Evolutionary conservation across 1,284 basidiomycete genomes (phyloP).

Genomic region (Wallemia mellicola): DNA sequence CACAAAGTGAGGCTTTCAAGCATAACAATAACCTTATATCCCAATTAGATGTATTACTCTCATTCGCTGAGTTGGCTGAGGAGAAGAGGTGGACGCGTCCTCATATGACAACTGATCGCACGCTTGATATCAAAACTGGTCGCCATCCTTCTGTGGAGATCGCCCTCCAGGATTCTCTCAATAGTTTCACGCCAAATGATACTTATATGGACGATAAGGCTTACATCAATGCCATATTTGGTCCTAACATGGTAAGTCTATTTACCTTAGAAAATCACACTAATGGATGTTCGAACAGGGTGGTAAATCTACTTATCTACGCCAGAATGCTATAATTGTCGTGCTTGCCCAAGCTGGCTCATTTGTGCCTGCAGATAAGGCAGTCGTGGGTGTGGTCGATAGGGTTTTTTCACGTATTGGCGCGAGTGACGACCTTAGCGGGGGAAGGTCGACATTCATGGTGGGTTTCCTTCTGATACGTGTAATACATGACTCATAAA

Average conservation of each 20-base stretch:
- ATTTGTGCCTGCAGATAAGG: conserved; percentile 63
- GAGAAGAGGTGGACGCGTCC: conserved; percentile 55
- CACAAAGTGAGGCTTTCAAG: conserved; percentile 26
- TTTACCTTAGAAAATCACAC: background rate
- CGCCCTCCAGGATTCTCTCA: conserved; percentile 41
- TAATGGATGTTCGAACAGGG: conserved; percentile 2
- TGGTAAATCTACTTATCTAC: conserved; percentile 63
- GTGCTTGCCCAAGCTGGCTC: conserved; percentile 77
- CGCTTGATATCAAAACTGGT: conserved; percentile 29
- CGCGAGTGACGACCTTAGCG: conserved; percentile 77
- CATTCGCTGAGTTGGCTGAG: conserved; percentile 50
- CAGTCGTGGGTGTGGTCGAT: conserved; percentile 59
- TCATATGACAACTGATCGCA: conserved; percentile 30
- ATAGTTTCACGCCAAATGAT: conserved; percentile 56
- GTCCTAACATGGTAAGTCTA: conserved; percentile 71
- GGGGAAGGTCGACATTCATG: conserved; percentile 81
- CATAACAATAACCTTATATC: conserved; percentile 52
- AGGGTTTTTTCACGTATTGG: conserved; percentile 79
- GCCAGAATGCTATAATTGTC: conserved; percentile 65
- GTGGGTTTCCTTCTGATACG: conserved; percentile 71
- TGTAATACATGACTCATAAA: conserved; percentile 12
- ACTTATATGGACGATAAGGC: conserved; percentile 29
- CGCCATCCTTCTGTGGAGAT: conserved; percentile 81
- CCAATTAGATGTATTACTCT: conserved; percentile 58
- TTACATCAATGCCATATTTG: conserved; percentile 52